These are phyloP conservation scores for Alternaria ventricosa DNA, from an alignment of 2,329 filamentous ascomycete species.

Conservation along the genomic window DNA sequence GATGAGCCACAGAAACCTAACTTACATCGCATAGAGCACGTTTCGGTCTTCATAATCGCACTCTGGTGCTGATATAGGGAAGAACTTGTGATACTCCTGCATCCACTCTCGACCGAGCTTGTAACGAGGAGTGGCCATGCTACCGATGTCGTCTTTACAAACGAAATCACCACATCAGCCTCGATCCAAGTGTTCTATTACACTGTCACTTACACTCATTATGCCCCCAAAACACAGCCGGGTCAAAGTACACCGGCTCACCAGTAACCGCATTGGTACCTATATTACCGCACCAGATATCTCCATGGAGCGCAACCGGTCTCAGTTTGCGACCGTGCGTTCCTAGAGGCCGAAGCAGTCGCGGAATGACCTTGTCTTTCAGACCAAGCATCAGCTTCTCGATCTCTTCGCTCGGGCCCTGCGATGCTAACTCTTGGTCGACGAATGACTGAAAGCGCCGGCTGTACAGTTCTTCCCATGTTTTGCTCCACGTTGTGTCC, in stretches of 20 bases:
- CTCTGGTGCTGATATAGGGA: no score
- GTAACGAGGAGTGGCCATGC: no score
- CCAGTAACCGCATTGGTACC: neutral
- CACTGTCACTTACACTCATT: neutral
- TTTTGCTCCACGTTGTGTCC: neutral
- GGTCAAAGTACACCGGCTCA: neutral
- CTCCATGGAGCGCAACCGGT: neutral
- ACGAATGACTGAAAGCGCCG: neutral
- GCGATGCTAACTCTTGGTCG: neutral
- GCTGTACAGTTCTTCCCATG: neutral
- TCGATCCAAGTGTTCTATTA: no score
- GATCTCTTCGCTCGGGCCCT: neutral
- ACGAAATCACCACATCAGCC: no score
- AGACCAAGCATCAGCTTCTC: neutral
- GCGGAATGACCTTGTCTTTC: neutral
- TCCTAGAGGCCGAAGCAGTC: neutral
- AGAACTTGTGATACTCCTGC: no score
- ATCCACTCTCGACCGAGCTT: no score
- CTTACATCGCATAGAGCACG: no score
- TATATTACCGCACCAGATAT: neutral
- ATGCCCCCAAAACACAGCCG: neutral
- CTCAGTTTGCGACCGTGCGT: neutral
- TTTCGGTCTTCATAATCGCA: no score
- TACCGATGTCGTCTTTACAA: no score
- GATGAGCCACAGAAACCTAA: no score